These are phyloP conservation scores for Cercospora berteroae DNA, from an alignment of 2,329 filamentous ascomycete species.

Conservation along the genomic window DNA sequence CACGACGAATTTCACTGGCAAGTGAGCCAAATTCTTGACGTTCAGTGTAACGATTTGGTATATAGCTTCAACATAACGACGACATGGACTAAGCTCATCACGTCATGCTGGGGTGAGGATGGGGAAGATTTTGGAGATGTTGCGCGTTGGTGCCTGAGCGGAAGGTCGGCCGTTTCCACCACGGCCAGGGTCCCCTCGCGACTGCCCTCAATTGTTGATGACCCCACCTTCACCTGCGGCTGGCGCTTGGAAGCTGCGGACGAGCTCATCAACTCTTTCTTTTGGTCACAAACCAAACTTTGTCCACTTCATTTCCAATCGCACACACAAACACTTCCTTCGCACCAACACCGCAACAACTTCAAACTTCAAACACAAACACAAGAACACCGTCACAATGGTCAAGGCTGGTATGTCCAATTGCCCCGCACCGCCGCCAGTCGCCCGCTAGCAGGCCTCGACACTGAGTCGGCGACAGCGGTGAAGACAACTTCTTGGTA, in stretches of 20 bases:
- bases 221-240: constrained; percentile 2
- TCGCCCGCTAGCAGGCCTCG: neutral
- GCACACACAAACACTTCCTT: constrained; percentile 3
- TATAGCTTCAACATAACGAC: constrained; percentile 11
- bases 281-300: neutral
- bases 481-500: neutral
- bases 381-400: constrained; percentile 27
- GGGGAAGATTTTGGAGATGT: neutral
- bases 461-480: neutral
- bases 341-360: neutral
- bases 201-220: constrained; percentile 2
- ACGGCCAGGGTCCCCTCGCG: constrained; percentile 1
- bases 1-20: neutral
- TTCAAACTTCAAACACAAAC: constrained; percentile 1
- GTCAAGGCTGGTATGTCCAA: constrained; percentile 31
- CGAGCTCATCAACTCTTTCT: constrained; percentile 10
- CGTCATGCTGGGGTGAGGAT: neutral
- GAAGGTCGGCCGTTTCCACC: neutral
- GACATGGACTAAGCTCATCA: constrained; percentile 2
- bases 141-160: neutral
- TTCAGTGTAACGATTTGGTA: constrained; percentile 12
- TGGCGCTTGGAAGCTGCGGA: constrained; percentile 6
- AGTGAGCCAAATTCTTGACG: neutral
- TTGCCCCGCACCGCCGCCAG: constrained; percentile 14
- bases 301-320: constrained; percentile 6